Evolutionary conservation across 345 rosid genomes (phyloP).

Genomic region (Linum usitatissimum): DNA sequence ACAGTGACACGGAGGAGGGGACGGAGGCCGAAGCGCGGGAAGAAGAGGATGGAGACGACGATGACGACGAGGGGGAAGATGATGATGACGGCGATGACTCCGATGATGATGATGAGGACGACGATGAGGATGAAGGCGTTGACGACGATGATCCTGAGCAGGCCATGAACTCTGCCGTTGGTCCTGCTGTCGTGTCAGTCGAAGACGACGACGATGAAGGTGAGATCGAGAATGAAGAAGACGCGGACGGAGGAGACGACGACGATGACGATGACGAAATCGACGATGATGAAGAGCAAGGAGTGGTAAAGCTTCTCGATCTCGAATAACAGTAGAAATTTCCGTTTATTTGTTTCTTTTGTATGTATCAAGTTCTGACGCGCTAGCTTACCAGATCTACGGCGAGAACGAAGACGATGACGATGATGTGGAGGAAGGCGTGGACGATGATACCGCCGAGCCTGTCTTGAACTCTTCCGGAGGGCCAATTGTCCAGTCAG

Average conservation of each 20-base stretch:
- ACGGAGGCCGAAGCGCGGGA: conserved; percentile 15
- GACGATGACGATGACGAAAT: neutral
- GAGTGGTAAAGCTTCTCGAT: neutral
- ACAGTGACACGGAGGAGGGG: conserved; percentile 14
- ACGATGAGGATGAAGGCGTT: neutral
- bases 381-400: neutral
- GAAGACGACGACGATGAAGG: neutral
- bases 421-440: conserved; percentile 10
- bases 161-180: neutral
- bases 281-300: neutral
- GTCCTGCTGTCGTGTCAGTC: neutral
- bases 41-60: conserved; percentile 32
- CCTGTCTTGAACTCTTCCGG: conserved; percentile 45
- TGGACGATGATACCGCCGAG: conserved; percentile 39
- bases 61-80: conserved; percentile 27
- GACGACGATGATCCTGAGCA: neutral
- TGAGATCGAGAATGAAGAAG: neutral
- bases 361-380: neutral
- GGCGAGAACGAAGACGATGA: conserved; percentile 10
- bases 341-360: too few relatives aligned
- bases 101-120: neutral
- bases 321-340: neutral
- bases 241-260: neutral
- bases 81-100: conserved; percentile 27
- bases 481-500: conserved; percentile 42